Evolutionary conservation across 495 filamentous ascomycete species (phyloP).

Genomic region (Neurospora cerealis): DNA sequence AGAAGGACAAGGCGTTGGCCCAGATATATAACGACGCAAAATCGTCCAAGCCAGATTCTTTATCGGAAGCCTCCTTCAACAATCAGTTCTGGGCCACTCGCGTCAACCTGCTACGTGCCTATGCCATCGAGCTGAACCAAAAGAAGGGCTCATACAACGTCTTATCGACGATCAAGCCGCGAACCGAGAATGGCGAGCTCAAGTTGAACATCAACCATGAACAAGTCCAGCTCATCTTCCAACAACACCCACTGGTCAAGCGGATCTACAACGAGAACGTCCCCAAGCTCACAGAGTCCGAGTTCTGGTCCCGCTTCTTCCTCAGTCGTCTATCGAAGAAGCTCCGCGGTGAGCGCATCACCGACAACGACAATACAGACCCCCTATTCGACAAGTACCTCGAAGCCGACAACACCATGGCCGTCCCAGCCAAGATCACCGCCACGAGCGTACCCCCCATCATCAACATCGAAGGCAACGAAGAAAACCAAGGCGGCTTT

Average conservation of each 20-base stretch:
- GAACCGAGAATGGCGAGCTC: slow-evolving; percentile 61
- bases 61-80: slow-evolving; percentile 68
- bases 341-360: slow-evolving; percentile 76
- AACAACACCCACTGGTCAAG: slow-evolving; percentile 84
- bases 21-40: slow-evolving; percentile 75
- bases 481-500: slow-evolving; percentile 64
- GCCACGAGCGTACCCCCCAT: slow-evolving; percentile 66
- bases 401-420: slow-evolving; percentile 51
- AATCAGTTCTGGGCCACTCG: slow-evolving; percentile 89
- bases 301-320: slow-evolving; percentile 93
- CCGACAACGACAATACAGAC: slow-evolving; percentile 62
- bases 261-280: slow-evolving; percentile 90
- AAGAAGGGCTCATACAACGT: slow-evolving; percentile 85
- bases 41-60: slow-evolving; percentile 66
- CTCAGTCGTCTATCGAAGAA: slow-evolving; percentile 81
- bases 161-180: slow-evolving; percentile 77
- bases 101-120: slow-evolving; percentile 71
- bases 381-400: slow-evolving; percentile 77
- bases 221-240: slow-evolving; percentile 86
- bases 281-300: slow-evolving; percentile 64
- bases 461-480: slow-evolving; percentile 87
- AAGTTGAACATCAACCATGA: slow-evolving; percentile 82
- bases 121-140: slow-evolving; percentile 82
- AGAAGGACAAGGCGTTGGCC: slow-evolving; percentile 58
- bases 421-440: slow-evolving; percentile 38